Percentiles rank a stretch among this genome's conserved stretches.
phyloP scores from a whole-genome alignment of 768 basidiomycete species.

The Kwoniella pini region DNA sequence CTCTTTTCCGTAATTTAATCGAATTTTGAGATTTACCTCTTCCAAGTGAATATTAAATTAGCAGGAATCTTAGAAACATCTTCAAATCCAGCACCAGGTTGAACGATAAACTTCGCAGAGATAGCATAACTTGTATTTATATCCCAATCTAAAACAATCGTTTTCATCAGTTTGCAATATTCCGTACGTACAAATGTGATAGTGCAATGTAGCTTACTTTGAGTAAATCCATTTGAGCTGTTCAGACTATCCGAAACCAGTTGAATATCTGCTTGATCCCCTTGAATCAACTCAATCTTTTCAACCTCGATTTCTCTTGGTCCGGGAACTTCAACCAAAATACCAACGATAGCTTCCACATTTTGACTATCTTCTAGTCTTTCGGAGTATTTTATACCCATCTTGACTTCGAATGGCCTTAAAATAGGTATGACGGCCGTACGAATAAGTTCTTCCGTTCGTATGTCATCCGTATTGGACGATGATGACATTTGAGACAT shows the following conservation, averaged over 20 bases:
- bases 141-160: constrained; percentile 64
- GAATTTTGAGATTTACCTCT: constrained; percentile 28
- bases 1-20: too few species aligned
- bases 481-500: constrained; percentile 28
- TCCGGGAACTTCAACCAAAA: constrained; percentile 19
- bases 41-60: constrained; percentile 40
- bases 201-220: constrained; percentile 10
- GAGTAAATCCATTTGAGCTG: constrained; percentile 6
- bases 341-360: constrained; percentile 20
- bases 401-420: constrained; percentile 63
- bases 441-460: constrained; percentile 64
- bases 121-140: constrained; percentile 58
- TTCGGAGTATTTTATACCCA: constrained; percentile 61
- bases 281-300: constrained; percentile 14
- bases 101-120: constrained; percentile 10
- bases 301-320: constrained; percentile 23
- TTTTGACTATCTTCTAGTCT: background rate
- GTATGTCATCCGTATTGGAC: background rate
- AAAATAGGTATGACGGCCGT: constrained; percentile 69
- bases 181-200: background rate
- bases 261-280: background rate
- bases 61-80: constrained; percentile 6
- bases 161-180: background rate
- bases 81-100: constrained; percentile 5
- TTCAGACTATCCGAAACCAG: constrained; percentile 10